These are phyloP conservation scores for Petrea volubilis DNA, from an alignment of 257 asterid genomes.

Conservation along the genomic window DNA sequence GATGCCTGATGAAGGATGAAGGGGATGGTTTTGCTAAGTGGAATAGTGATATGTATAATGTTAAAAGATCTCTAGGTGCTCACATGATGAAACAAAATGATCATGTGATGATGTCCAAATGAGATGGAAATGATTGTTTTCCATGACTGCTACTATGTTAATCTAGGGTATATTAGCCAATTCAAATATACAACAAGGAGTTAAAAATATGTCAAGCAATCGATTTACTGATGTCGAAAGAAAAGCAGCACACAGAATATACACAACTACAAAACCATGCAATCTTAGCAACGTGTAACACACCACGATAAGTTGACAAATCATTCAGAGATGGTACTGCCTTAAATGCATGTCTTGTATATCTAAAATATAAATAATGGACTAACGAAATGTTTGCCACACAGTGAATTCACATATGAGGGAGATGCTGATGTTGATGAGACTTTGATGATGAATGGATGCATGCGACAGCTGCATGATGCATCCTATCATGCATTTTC, in stretches of 20 bases:
- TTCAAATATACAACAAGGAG: neutral
- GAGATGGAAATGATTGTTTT: neutral
- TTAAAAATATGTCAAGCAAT: neutral
- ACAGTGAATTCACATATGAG: conserved; percentile 40
- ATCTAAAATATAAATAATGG: conserved; percentile 33
- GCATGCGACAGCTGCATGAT: conserved; percentile 92
- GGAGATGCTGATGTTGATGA: conserved; percentile 70
- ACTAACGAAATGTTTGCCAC: conserved; percentile 41
- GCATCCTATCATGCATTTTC: conserved; percentile 81
- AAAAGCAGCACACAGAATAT: conserved; percentile 16
- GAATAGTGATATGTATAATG: conserved; percentile 1
- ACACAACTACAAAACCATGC: conserved; percentile 33
- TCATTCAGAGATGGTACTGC: conserved; percentile 35
- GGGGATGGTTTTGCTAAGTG: conserved; percentile 11
- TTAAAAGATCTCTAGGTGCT: conserved; percentile 9
- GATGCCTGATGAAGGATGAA: conserved; percentile 25
- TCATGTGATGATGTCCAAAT: conserved; percentile 30
- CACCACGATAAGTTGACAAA: conserved; percentile 25
- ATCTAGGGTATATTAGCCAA: neutral
- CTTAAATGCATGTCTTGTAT: conserved; percentile 54
- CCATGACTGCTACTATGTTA: neutral
- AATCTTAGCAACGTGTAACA: conserved; percentile 22
- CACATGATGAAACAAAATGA: conserved; percentile 24
- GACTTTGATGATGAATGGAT: conserved; percentile 80
- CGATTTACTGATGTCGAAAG: neutral